Conservation (phyloP, 352 stramenopile genomes). For the Halophytophthora polymorphica region DNA sequence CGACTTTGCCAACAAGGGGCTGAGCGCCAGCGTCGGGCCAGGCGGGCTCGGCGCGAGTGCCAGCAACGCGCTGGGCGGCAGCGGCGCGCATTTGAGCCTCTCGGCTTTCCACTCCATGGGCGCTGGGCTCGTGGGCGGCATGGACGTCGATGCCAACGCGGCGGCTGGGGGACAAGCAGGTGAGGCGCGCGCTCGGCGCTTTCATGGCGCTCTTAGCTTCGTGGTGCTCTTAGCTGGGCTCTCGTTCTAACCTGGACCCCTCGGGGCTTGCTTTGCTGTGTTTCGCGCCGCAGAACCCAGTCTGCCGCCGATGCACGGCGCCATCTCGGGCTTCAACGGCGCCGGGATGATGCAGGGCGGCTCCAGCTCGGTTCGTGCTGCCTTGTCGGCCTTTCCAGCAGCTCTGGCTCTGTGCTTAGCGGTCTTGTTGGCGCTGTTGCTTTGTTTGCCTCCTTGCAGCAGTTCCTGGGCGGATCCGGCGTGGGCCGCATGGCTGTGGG, state of each 20-base stretch:
- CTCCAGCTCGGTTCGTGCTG: constrained; percentile 37
- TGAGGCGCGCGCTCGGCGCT: not conserved
- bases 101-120: constrained; percentile 56
- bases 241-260: not conserved
- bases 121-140: constrained; percentile 20
- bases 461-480: constrained; percentile 57
- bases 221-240: not conserved
- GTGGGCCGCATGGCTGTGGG: constrained; percentile 28
- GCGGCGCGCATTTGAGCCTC: constrained; percentile 32
- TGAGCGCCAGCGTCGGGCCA: constrained; percentile 10
- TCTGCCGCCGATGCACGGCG: constrained; percentile 17
- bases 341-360: constrained; percentile 35
- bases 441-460: constrained; percentile 8
- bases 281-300: constrained; percentile 6
- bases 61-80: constrained; percentile 20
- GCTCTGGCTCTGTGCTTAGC: constrained; percentile 1
- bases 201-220: not conserved
- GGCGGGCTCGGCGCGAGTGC: not conserved
- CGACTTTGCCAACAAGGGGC: constrained; percentile 50
- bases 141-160: constrained; percentile 24
- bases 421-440: constrained; percentile 1
- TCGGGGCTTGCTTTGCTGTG: not conserved
- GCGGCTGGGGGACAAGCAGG: not conserved
- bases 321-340: constrained; percentile 47
- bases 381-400: constrained; percentile 1